Base-by-base conservation (phyloP, 2,329 filamentous ascomycete species). In the Talaromyces verruculosus region DNA sequence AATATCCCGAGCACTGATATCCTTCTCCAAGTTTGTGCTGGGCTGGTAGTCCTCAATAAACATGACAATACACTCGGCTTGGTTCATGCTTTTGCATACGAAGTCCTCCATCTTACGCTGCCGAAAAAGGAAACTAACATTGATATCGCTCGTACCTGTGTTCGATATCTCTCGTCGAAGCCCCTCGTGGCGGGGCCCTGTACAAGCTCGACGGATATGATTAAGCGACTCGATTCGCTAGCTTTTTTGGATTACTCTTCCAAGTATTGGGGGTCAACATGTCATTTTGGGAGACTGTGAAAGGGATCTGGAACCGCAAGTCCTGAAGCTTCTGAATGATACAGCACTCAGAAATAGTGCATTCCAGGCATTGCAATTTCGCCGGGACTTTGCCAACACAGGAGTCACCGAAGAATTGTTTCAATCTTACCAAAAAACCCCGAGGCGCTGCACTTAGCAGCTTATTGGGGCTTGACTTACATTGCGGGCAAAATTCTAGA, bases 41-140 rank as follows among this genome's bases (percentile, higher is more conserved):
- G 63, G 15, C 63, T 65, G 15, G 63, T 65, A 30, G 43, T 61
- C 5, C 63, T 65, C 37, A 57, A 65, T 49, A 33, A 45, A 30
- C 33, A 60, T 35, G 63, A 65, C 37, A 43, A 60, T 15, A 65
- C 63, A 3, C n/a, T 65, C 41, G 55, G 53, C 17, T 25, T 65
- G 63, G 51, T 60, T 15, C 63, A 65, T 57, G 55, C 43, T 33
- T 60, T 57, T 60, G 63, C 53, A n/a, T 47, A 65, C 33, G 51
- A 65, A 41, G 35, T 39, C 13, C n/a, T 53, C 25, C 25, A 33
- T 10, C 6, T 10, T 30, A 30, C 49, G 25, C 28, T 53, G 25
- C 49, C 25, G 0, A 5, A 53, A 30, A 53, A 53, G 28, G 49
- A 30, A 53, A 17, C 15, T n/a, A 7, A 53, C 17, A 15, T 53